phyloP scores from a whole-genome alignment of 2,329 filamentous ascomycete genomes.

The Pyricularia grisea region DNA sequence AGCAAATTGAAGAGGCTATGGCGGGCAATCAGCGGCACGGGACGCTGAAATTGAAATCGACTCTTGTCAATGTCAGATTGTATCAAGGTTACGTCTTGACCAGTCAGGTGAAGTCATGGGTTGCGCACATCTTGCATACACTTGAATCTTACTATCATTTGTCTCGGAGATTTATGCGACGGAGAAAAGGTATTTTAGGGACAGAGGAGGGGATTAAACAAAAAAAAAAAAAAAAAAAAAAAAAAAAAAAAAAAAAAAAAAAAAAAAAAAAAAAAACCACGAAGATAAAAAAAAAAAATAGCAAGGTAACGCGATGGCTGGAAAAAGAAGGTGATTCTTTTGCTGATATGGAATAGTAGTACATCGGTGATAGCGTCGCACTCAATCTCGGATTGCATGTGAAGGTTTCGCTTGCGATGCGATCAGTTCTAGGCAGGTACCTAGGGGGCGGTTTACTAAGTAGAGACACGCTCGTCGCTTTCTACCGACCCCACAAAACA shows the following conservation, averaged over 20 bases:
- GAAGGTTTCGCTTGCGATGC: neutral
- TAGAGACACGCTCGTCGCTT: too few relatives aligned
- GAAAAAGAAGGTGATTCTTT: neutral
- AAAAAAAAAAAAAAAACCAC: too few relatives aligned
- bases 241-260: too few relatives aligned
- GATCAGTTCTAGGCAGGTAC: too few relatives aligned
- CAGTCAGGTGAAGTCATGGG: neutral
- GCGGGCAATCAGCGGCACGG: neutral
- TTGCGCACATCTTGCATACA: neutral
- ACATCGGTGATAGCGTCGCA: neutral
- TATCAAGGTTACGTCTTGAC: neutral
- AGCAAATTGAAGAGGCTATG: neutral
- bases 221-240: too few relatives aligned
- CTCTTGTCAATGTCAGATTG: neutral
- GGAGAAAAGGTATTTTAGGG: too few relatives aligned
- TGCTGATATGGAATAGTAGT: neutral
- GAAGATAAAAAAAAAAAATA: too few relatives aligned
- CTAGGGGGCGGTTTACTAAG: too few relatives aligned
- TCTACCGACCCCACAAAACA: too few relatives aligned
- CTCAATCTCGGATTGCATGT: neutral
- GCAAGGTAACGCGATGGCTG: neutral
- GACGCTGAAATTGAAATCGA: neutral
- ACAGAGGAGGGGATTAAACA: too few relatives aligned
- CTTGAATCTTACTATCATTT: too few relatives aligned
- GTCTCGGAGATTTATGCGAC: too few relatives aligned